These are phyloP conservation scores for Teunomyces gatunensis DNA, from an alignment of 805 yeast species.

Conservation along the genomic window DNA sequence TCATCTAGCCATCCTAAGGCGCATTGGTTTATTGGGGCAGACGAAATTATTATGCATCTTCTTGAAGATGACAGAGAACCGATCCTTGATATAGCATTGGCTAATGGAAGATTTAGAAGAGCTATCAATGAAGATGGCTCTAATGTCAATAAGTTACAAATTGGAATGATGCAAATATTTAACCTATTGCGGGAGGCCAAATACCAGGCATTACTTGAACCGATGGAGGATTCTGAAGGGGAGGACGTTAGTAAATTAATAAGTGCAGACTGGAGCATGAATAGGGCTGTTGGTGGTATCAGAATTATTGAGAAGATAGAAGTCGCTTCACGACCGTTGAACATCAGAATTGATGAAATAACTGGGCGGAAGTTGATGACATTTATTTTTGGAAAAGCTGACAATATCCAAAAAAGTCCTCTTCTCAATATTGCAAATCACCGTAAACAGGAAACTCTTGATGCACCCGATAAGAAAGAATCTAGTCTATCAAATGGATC, in stretches of 20 bases:
- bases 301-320: slow-evolving; percentile 38
- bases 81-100: slow-evolving; percentile 36
- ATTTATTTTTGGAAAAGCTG: slow-evolving; percentile 31
- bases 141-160: slow-evolving; percentile 34
- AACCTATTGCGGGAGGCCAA: slow-evolving; percentile 31
- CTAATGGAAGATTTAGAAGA: slow-evolving; percentile 32
- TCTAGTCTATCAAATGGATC: slow-evolving; percentile 8
- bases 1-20: slow-evolving; percentile 19
- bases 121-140: slow-evolving; percentile 40
- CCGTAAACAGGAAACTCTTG: slow-evolving; percentile 8
- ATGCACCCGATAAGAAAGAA: slow-evolving; percentile 9
- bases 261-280: slow-evolving; percentile 41
- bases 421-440: slow-evolving; percentile 8
- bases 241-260: slow-evolving; percentile 19
- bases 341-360: slow-evolving; percentile 35
- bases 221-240: slow-evolving; percentile 10
- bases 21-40: slow-evolving; percentile 39
- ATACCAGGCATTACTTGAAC: slow-evolving; percentile 35
- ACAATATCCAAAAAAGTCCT: slow-evolving; percentile 21
- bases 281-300: slow-evolving; percentile 42
- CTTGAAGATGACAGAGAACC: slow-evolving; percentile 41
- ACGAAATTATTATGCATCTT: slow-evolving; percentile 39
- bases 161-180: slow-evolving; percentile 37
- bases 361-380: slow-evolving; percentile 39
- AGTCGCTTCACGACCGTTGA: slow-evolving; percentile 36